Evolutionary conservation across 1,284 basidiomycete species (phyloP).

Genomic region (Malassezia vespertilionis): DNA sequence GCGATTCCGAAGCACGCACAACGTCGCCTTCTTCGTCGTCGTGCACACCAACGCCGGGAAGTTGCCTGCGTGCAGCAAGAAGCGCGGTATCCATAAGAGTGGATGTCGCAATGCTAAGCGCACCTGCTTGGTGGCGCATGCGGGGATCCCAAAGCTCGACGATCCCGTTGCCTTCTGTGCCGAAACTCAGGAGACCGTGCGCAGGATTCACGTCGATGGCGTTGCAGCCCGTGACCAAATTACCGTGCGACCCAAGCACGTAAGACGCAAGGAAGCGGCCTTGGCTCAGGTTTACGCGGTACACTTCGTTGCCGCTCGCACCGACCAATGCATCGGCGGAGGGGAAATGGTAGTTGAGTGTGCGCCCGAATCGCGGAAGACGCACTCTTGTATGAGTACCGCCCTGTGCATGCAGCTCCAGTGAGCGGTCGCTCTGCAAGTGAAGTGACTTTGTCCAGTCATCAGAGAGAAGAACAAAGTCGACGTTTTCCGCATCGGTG

Average conservation of each 20-base stretch:
- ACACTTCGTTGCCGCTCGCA: slow-evolving; percentile 72
- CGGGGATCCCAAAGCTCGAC: slow-evolving; percentile 95
- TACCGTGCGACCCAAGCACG: slow-evolving; percentile 25
- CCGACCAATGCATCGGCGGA: slow-evolving; percentile 68
- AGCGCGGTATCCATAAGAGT: slow-evolving; percentile 39
- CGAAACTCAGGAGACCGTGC: slow-evolving; percentile 82
- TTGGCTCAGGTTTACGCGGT: slow-evolving; percentile 86
- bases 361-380: slow-evolving; percentile 84
- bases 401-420: slow-evolving; percentile 87
- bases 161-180: slow-evolving; percentile 64
- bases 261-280: slow-evolving; percentile 61
- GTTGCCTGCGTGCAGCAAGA: slow-evolving; percentile 46
- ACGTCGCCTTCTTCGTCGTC: slow-evolving; percentile 39
- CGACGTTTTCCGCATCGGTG: slow-evolving; percentile 91
- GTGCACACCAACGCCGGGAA: slow-evolving; percentile 38
- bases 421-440: slow-evolving; percentile 85
- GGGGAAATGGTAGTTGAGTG: slow-evolving; percentile 77
- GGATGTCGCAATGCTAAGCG: slow-evolving; percentile 62
- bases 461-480: slow-evolving; percentile 88
- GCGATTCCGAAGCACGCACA: slow-evolving; percentile 27
- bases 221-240: slow-evolving; percentile 64
- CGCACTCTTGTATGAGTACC: slow-evolving; percentile 84
- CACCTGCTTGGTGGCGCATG: slow-evolving; percentile 64
- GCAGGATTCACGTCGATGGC: slow-evolving; percentile 84
- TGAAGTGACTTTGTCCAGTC: slow-evolving; percentile 99